These are phyloP conservation scores for Bonnemaisonia californica DNA, from an alignment of 31 red algal genomes.

Conservation along the genomic window DNA sequence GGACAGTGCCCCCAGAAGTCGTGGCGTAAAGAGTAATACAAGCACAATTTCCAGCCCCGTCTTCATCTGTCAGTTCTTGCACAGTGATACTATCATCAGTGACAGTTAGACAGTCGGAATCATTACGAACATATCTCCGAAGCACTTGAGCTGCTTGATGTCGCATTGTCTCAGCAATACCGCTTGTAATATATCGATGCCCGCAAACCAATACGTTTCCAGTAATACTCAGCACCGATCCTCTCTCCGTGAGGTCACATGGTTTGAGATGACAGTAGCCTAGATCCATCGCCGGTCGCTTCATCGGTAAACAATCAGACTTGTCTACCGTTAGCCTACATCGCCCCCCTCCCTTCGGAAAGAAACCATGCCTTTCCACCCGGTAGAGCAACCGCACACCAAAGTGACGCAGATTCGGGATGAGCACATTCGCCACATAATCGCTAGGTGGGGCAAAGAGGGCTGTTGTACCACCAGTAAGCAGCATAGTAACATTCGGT, in stretches of 20 bases:
- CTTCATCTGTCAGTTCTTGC: slow-evolving; percentile 4
- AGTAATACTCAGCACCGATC: not conserved
- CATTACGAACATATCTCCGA: slow-evolving; percentile 5
- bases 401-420: slow-evolving; percentile 53
- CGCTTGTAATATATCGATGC: not conserved
- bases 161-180: slow-evolving; percentile 5
- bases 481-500: not conserved
- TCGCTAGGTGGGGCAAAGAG: slow-evolving; percentile 47
- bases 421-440: slow-evolving; percentile 55
- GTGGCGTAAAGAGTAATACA: slow-evolving; percentile 28
- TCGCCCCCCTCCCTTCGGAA: slow-evolving; percentile 40
- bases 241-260: not conserved
- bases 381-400: slow-evolving; percentile 39
- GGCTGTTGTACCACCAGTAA: slow-evolving; percentile 58
- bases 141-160: slow-evolving; percentile 1
- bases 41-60: slow-evolving; percentile 17
- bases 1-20: slow-evolving; percentile 9
- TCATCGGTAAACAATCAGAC: slow-evolving; percentile 10
- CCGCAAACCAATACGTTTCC: not conserved
- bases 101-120: slow-evolving; percentile 1
- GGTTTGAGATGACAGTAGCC: not conserved
- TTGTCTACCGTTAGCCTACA: slow-evolving; percentile 44
- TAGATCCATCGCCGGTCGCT: too few species aligned
- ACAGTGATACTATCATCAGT: slow-evolving; percentile 11
- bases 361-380: slow-evolving; percentile 58